Evolutionary conservation across 2,329 filamentous ascomycete genomes (phyloP).

Genomic region (Trichoderma sp.): DNA sequence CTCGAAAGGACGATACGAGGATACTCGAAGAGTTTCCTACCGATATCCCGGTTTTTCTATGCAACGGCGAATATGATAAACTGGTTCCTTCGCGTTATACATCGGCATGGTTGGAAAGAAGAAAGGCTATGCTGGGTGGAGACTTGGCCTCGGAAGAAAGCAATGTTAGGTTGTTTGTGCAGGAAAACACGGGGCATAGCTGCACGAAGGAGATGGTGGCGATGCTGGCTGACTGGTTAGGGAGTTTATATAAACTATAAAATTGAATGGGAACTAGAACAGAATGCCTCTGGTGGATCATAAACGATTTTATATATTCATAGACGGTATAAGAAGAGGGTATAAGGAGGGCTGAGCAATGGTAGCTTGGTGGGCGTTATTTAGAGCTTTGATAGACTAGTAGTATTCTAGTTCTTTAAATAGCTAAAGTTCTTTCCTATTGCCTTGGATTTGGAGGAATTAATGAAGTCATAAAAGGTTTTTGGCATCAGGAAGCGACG

Average conservation of each 20-base stretch:
- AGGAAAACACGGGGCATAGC: conserved; percentile 15
- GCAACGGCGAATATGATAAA: conserved; percentile 14
- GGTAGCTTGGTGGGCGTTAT: not conserved
- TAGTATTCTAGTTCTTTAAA: not conserved
- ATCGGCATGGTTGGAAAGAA: conserved; percentile 5
- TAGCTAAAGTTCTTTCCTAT: not conserved
- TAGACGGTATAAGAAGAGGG: not conserved
- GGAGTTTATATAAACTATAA: not conserved
- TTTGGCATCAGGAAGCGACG: not conserved
- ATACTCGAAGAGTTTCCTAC: not conserved
- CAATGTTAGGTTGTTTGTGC: conserved; percentile 5
- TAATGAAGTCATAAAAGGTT: not conserved
- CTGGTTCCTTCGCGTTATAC: conserved; percentile 12
- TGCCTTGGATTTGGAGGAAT: rapidly evolving
- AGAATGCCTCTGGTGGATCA: not conserved
- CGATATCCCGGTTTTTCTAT: not conserved
- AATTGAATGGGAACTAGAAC: too few species aligned
- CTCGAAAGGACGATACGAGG: not conserved
- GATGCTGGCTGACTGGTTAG: conserved; percentile 14
- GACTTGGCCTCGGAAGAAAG: not conserved
- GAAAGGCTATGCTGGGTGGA: not conserved
- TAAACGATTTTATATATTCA: not conserved
- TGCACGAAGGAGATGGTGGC: conserved; percentile 24
- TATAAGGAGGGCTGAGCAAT: not conserved
- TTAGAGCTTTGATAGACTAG: not conserved